Evolutionary conservation across 108 stramenopile genomes (phyloP).

Genomic region (Cyclotella sp.): DNA sequence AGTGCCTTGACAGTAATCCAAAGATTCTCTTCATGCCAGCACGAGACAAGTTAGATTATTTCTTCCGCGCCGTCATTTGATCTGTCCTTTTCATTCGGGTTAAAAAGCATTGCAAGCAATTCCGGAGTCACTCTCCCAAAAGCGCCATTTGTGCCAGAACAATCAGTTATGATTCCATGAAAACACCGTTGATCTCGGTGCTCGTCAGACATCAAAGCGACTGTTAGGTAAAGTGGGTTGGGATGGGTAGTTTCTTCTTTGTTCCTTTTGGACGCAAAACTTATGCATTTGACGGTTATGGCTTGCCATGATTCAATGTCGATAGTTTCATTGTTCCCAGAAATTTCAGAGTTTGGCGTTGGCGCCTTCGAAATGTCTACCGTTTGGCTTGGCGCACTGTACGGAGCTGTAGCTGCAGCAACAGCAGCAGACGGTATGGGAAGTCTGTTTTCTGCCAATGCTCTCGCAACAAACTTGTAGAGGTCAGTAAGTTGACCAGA

Average conservation of each 20-base stretch:
- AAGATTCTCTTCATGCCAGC: too few relatives aligned
- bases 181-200: conserved; percentile 79
- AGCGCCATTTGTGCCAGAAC: conserved; percentile 61
- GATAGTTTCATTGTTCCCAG: background rate
- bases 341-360: conserved; percentile 1
- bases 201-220: conserved; percentile 74
- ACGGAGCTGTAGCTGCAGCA: background rate
- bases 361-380: background rate
- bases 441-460: conserved; percentile 46
- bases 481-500: conserved; percentile 73
- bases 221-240: conserved; percentile 37
- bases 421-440: conserved; percentile 2
- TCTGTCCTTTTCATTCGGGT: conserved; percentile 11
- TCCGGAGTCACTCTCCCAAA: conserved; percentile 73
- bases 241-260: conserved; percentile 17
- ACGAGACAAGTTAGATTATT: background rate
- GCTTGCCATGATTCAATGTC: conserved; percentile 35
- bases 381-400: background rate
- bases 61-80: background rate
- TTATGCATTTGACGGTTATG: conserved; percentile 35
- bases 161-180: conserved; percentile 78
- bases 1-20: too few relatives aligned
- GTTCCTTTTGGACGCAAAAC: conserved; percentile 32
- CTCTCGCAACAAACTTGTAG: conserved; percentile 76
- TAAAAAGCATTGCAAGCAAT: conserved; percentile 59